Base-by-base conservation (phyloP, 2,329 filamentous ascomycete genomes). In the Exophiala aquamarina region DNA sequence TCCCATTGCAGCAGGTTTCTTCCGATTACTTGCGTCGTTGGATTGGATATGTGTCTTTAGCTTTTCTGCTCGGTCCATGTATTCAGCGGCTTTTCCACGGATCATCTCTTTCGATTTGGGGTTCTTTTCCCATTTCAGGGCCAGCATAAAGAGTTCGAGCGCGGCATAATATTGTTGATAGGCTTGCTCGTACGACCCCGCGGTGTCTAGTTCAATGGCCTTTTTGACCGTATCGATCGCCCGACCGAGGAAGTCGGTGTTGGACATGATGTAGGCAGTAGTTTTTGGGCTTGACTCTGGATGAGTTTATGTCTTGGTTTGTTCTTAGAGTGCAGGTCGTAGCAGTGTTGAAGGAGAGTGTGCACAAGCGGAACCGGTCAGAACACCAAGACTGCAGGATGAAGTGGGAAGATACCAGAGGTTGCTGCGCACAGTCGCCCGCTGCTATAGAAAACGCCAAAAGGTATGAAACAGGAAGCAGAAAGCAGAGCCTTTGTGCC, bases 121-220 rank as follows among this genome's bases (percentile, higher is more conserved):
- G 73, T 96, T 97, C 81, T 97, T 98, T 75, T 98, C 93, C 92
- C 92, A 98, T 77, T 98, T 98, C 51, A 98, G 79, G 26, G 93
- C 93, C 52, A 97, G 87, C 87, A 98, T 95, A 77, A 97, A 98
- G 49, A 97, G 83, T 72, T 98, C 92, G 60, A 98, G 87, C 41
- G 92, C 86, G 59, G 89, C 85, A 76, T 95, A 96, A 81, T 98
- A 98, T 55, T 87, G 79, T 66, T 95, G 88, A 69, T 97, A 97
- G 47, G 93, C 93, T 70, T 94, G 92, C 63, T 96, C 90, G 72
- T 98, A 98, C 67, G 97, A 89, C 66, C 89, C 91, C 36, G 88
- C 87, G 59, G 92, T 95, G 75, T 98, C 93, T 61, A 87, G 84
- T 68, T 95, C 91, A 74, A 98, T 97, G 59, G 93, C 93, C 71